phyloP scores from a whole-genome alignment of 2,329 filamentous ascomycete genomes.

The Phialophora verrucosa region DNA sequence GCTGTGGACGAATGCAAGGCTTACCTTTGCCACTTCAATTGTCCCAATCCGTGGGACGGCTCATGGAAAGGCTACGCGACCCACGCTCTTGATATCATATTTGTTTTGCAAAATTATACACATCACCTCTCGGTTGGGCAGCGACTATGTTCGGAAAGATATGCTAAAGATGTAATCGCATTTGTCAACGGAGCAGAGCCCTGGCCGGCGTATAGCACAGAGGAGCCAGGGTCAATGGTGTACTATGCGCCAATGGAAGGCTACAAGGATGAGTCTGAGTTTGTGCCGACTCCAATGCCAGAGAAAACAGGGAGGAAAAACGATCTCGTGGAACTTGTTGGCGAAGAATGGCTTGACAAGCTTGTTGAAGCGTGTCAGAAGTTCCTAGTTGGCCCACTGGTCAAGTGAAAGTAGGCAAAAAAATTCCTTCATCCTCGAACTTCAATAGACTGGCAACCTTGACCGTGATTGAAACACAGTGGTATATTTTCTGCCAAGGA shows the following conservation, averaged over 20 bases:
- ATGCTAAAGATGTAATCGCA: not conserved
- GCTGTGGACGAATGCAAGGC: not conserved
- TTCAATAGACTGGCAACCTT: too few relatives aligned
- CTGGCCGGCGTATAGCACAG: too few relatives aligned
- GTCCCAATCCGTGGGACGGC: not conserved
- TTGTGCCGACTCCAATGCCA: conserved; percentile 40
- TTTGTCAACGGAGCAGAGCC: too few relatives aligned
- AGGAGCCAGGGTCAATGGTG: too few relatives aligned
- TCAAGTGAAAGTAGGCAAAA: not conserved
- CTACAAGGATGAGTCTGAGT: not conserved
- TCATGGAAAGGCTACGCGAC: not conserved
- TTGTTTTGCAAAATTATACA: not conserved
- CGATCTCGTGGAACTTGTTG: conserved; percentile 8
- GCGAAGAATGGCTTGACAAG: conserved; percentile 14
- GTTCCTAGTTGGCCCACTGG: conserved; percentile 12
- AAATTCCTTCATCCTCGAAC: too few relatives aligned
- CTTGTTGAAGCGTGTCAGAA: conserved; percentile 8
- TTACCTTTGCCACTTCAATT: conserved; percentile 4
- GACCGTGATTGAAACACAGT: too few relatives aligned
- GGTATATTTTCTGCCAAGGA: too few relatives aligned
- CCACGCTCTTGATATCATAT: not conserved
- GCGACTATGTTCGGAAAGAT: not conserved
- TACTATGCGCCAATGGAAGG: too few relatives aligned
- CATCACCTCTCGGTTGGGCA: not conserved
- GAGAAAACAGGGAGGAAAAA: conserved; percentile 8